Conservation (phyloP, 495 filamentous ascomycete species). For the Daldinia vernicosa region DNA sequence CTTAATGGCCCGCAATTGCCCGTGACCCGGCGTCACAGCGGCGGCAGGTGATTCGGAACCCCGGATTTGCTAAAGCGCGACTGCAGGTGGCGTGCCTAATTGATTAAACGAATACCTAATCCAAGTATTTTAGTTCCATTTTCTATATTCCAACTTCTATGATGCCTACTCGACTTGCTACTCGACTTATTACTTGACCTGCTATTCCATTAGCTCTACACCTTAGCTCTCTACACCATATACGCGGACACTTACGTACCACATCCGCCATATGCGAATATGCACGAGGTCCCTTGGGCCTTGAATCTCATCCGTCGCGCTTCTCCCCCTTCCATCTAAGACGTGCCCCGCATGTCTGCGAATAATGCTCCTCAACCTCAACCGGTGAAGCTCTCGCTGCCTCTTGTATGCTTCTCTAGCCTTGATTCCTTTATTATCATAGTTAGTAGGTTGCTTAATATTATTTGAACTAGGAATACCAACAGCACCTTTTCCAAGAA, state of each 20-base stretch:
- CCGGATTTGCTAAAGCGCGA: slow-evolving; percentile 37
- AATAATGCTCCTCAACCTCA: slow-evolving; percentile 64
- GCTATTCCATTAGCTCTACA: slow-evolving; percentile 5
- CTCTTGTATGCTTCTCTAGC: slow-evolving; percentile 67
- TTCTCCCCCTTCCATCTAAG: slow-evolving; percentile 25
- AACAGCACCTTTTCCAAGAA: slow-evolving; percentile 92
- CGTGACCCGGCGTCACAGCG: slow-evolving; percentile 46
- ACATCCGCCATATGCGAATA: slow-evolving; percentile 17
- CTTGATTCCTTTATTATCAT: background rate
- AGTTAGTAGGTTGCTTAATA: slow-evolving; percentile 14
- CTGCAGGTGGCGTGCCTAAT: slow-evolving; percentile 10
- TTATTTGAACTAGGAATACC: slow-evolving; percentile 64
- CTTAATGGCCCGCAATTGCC: slow-evolving; percentile 36
- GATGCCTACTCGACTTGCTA: background rate
- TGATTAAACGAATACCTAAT: too few relatives aligned
- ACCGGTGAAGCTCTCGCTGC: slow-evolving; percentile 92
- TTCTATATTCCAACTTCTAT: background rate
- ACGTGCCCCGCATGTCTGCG: slow-evolving; percentile 58
- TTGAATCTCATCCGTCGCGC: slow-evolving; percentile 25
- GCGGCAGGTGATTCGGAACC: slow-evolving; percentile 43
- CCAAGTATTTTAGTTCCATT: too few relatives aligned
- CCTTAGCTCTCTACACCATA: background rate
- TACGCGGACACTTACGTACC: slow-evolving; percentile 30
- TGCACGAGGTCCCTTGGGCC: slow-evolving; percentile 38
- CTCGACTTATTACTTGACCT: too few relatives aligned